These are phyloP conservation scores for Nephelium lappaceum DNA, from an alignment of 345 rosid genomes.

Conservation along the genomic window DNA sequence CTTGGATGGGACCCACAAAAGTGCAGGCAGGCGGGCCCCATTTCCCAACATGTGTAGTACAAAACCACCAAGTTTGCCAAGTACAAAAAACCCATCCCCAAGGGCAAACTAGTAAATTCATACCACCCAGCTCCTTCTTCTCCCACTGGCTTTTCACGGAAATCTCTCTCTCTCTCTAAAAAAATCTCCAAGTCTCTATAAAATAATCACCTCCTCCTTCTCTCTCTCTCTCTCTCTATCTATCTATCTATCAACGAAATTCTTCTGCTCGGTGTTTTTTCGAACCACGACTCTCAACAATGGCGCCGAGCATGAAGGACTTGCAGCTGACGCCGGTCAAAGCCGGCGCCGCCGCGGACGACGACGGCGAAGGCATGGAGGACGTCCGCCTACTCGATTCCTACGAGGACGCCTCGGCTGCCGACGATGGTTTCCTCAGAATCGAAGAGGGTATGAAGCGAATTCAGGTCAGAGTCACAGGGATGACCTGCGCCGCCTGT, in stretches of 20 bases:
- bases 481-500: conserved; percentile 99
- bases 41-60: conserved; percentile 10
- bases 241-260: conserved; percentile 8
- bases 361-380: conserved; percentile 55
- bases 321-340: conserved; percentile 61
- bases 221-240: conserved; percentile 14
- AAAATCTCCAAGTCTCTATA: neutral
- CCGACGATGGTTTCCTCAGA: conserved; percentile 19
- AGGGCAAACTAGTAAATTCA: neutral
- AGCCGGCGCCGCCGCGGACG: conserved; percentile 25
- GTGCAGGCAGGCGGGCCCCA: conserved; percentile 8
- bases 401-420: conserved; percentile 32
- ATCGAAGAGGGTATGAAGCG: conserved; percentile 51
- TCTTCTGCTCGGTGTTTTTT: conserved; percentile 25
- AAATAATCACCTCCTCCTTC: neutral
- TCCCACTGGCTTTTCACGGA: conserved; percentile 36
- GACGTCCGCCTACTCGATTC: conserved; percentile 90
- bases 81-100: conserved; percentile 12
- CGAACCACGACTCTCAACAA: conserved; percentile 14
- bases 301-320: conserved; percentile 72
- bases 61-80: neutral
- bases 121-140: conserved; percentile 15
- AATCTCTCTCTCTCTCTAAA: neutral
- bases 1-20: neutral
- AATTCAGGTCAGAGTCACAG: conserved; percentile 81